A percentile compares a stretch with the other conserved stretches of the same genome.
Evolutionary conservation across 768 basidiomycete genomes (phyloP).

Genomic region (Mycena leptocephala): DNA sequence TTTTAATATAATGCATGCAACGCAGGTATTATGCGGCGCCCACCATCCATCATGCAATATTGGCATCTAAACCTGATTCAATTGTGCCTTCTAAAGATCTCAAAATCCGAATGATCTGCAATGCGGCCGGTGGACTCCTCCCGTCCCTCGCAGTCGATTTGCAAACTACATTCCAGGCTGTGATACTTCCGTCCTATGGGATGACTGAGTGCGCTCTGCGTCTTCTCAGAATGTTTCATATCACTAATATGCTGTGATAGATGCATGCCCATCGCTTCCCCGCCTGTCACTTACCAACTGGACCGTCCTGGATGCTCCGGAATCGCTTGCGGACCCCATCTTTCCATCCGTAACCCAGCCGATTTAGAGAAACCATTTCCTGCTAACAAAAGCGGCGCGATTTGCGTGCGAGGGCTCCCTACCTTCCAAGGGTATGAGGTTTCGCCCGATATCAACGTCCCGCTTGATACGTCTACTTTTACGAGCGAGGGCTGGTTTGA

Average conservation of each 20-base stretch:
- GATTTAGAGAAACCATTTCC: constrained; percentile 55
- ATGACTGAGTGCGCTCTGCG: constrained; percentile 63
- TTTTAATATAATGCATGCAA: too few species aligned
- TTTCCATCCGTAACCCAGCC: constrained; percentile 59
- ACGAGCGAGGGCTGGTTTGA: constrained; percentile 70
- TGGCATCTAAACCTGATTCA: constrained; percentile 53
- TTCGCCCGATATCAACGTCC: constrained; percentile 35
- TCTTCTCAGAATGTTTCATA: background rate
- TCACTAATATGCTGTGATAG: constrained; percentile 34
- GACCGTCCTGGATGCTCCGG: constrained; percentile 66
- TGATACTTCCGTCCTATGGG: constrained; percentile 73
- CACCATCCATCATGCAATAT: constrained; percentile 67
- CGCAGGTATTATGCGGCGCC: constrained; percentile 68
- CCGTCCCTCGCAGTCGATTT: constrained; percentile 67
- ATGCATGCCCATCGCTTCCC: constrained; percentile 68
- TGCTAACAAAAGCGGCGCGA: constrained; percentile 62
- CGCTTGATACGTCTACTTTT: background rate
- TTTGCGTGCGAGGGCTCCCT: constrained; percentile 70
- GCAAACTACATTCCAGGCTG: constrained; percentile 65
- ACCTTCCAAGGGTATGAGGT: constrained; percentile 68
- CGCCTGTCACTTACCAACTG: constrained; percentile 58
- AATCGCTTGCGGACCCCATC: constrained; percentile 62
- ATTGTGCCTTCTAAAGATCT: constrained; percentile 51
- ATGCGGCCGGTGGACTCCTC: constrained; percentile 68
- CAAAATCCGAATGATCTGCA: constrained; percentile 63